Conservation (phyloP, 2,329 filamentous ascomycete species). For the Hypoxylon sp. region DNA sequence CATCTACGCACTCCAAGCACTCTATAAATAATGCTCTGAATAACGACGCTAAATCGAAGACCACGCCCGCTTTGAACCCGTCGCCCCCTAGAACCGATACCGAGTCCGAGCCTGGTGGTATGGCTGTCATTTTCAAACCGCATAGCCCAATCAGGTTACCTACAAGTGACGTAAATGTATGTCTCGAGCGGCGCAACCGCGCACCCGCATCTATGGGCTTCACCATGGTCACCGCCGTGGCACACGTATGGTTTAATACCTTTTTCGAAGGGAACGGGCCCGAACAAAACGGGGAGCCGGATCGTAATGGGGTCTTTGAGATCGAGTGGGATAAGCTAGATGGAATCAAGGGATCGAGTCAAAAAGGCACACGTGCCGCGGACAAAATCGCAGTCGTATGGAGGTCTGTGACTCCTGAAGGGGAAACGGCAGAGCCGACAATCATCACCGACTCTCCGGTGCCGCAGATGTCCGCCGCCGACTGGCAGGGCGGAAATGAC, state of each 20-base stretch:
- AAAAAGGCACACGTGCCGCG: slow-evolving; percentile 82
- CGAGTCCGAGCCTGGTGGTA: slow-evolving; percentile 66
- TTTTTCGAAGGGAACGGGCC: slow-evolving; percentile 88
- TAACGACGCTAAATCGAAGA: slow-evolving; percentile 16
- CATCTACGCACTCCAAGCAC: slow-evolving; percentile 21
- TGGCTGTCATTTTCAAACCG: slow-evolving; percentile 82
- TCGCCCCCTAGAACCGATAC: slow-evolving; percentile 39
- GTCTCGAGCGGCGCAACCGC: slow-evolving; percentile 86
- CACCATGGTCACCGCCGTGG: slow-evolving; percentile 91
- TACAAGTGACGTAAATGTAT: slow-evolving; percentile 88
- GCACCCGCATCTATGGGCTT: slow-evolving; percentile 78
- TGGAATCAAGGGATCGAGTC: slow-evolving; percentile 87
- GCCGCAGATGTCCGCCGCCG: slow-evolving; percentile 72
- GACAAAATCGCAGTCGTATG: slow-evolving; percentile 88
- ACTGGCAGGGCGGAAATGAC: slow-evolving; percentile 73
- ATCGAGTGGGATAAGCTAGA: slow-evolving; percentile 78
- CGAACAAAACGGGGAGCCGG: slow-evolving; percentile 70
- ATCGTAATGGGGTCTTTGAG: slow-evolving; percentile 70
- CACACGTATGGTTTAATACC: slow-evolving; percentile 96
- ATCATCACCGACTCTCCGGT: slow-evolving; percentile 74
- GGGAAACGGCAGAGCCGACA: slow-evolving; percentile 63
- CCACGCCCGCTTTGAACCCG: slow-evolving; percentile 24
- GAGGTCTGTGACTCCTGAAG: slow-evolving; percentile 58
- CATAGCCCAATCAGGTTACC: slow-evolving; percentile 72
- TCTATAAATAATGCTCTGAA: slow-evolving; percentile 9